Base-by-base conservation (phyloP, 148 eudicot genomes). In the Dianthus caryophyllus region DNA sequence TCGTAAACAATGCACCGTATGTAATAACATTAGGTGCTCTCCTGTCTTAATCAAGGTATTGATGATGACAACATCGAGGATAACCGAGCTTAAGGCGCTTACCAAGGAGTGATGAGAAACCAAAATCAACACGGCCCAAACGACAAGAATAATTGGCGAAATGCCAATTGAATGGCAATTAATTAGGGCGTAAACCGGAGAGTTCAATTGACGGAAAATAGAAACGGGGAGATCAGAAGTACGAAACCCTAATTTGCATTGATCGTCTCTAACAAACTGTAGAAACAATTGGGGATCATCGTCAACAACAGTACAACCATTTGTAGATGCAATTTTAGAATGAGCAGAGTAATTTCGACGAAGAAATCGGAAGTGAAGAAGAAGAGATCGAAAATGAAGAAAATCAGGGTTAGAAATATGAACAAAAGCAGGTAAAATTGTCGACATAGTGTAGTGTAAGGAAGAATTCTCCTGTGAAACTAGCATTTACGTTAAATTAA, bases 21-120 rank as follows among this genome's bases (percentile, higher is more conserved):
- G 73, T 41, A 38, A 54, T 56, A 36, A 56, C 14, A 41, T 68
- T 9, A 9, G 53, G 22, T 38, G 25, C 27, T n/a, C 59, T 10
- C 70, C 70, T 54, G 30, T 52, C 11, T 52, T 20, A 24, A 13
- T 67, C 71, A 60, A 60, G 16, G 47, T 60, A 38, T 14, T 60
- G 16, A 36, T 0, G 16, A 38, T 60, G 46, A 60, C 44, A 33
- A 60, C 36, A 36, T 60, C 26, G 18, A 0, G 17, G 16, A 60
- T 36, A 60, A 0, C 64, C 64, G 18, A 60, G 64, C 27, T 60
- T 36, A 36, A 60, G 0, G 22, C 3, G 15, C 15, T 7, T 58
- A 33, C 22, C 63, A 9, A 58, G 24, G 5, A 58, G 43, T 6
- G n/a, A n/a, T n/a, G 63, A 58, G 14, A 58, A 58, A 0, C 5